Conservation (phyloP, 352 stramenopile genomes). For the Phytophthora quininea region DNA sequence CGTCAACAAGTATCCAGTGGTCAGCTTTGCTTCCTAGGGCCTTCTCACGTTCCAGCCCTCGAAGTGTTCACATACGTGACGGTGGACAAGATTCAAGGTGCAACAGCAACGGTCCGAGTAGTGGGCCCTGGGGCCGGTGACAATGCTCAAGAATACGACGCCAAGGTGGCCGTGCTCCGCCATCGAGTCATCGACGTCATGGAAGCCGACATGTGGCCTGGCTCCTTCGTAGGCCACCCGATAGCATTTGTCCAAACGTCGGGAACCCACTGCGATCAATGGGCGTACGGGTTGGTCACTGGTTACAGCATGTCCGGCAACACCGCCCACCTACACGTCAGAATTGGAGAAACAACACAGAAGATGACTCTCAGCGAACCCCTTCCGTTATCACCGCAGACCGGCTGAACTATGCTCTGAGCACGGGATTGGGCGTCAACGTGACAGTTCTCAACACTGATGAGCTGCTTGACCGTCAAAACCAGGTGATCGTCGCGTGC, state of each 20-base stretch:
- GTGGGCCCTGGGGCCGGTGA: not conserved
- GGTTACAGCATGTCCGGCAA: conserved; percentile 6
- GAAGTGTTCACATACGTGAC: not conserved
- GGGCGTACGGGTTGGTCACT: conserved; percentile 8
- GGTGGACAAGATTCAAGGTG: not conserved
- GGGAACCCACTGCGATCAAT: conserved; percentile 1
- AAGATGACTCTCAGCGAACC: not conserved
- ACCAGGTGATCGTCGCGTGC: not conserved
- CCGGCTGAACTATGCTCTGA: conserved; percentile 10
- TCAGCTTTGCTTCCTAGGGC: not conserved
- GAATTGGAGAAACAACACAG: not conserved
- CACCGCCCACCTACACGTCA: not conserved
- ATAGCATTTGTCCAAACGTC: conserved; percentile 7
- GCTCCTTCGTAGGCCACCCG: conserved; percentile 7
- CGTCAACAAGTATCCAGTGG: no score
- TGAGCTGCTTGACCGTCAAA: not conserved
- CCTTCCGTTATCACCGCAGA: conserved; percentile 5
- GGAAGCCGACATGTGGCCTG: conserved; percentile 7
- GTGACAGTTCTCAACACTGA: not conserved
- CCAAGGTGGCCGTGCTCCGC: not conserved
- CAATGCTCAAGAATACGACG: not conserved
- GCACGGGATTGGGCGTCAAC: not conserved
- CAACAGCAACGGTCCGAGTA: not conserved
- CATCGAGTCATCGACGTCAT: not conserved
- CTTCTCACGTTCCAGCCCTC: not conserved